Evolutionary conservation across 768 basidiomycete genomes (phyloP), one percentile per base, ranked within the genome.

Genomic region (Suillus plorans): DNA sequence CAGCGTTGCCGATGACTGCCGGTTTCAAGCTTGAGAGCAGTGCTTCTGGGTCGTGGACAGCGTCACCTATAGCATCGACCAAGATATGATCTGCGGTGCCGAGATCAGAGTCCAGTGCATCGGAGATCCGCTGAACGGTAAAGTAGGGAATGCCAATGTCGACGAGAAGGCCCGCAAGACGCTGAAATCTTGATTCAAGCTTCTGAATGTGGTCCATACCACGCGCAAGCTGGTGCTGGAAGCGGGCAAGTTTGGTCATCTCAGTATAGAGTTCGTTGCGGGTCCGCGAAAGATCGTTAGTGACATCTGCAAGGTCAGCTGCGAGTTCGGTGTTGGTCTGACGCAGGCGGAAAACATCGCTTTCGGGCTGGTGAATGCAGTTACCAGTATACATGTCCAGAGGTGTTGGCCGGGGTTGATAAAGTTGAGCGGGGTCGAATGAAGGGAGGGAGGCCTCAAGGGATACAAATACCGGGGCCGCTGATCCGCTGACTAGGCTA

Each of bases 11-110:
- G 60, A 72, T 70, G 60, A 79, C 64, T 22, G 75, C 70, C 25
- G 79, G 75, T 12, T 80, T 73, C 59, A 84, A 77, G 39, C 69
- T 78, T 12, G 82, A 75, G 79, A 84, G 82, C n/a, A 80, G 73
- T 20, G 80, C 76, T 37, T 67, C 72, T n/a, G 71, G 70, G 37
- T 77, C 76, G 9, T 77, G 68, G 44, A 80, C 76, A 8, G 84
- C 82, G 53, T 76, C 73, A 64, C 75, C 77, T 64, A 85, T 81
- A 2, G 82, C 78, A 16, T 79, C 70, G 25, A 83, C 74, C 34
- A 86, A 70, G 2, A 79, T 78, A 22, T 81, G 75, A 50, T 85
- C 82, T 4, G 80, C 67, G 25, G 70, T 69, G 28, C 79, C 80
- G 12, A 73, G 70, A 34, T 72, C 67, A 9, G 67, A 69, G 18